Evolutionary conservation across 2,329 filamentous ascomycete species (phyloP), one percentile per base, ranked within the genome.

Genomic region (Monosporascus sp.): DNA sequence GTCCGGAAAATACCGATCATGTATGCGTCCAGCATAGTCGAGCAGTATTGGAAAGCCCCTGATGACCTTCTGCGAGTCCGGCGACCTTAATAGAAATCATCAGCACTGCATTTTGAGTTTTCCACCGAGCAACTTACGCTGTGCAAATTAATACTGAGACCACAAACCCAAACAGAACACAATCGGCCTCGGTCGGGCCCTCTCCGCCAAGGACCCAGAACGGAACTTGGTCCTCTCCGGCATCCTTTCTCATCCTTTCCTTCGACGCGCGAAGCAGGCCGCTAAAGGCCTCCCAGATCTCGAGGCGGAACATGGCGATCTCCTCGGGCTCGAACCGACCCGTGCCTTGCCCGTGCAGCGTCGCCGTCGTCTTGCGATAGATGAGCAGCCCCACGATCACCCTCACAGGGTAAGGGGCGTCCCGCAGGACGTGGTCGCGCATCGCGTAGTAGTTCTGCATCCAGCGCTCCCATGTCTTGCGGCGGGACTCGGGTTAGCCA

Each of bases 191-290:
- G 0, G 78, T 81, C 3, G 82, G 82, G 3, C 65, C 58, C 1
- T 73, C 59, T 0, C 79, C 76, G 1, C 80, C 82, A 14, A 85
- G 64, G 1, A 79, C 62, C 82, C 83, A 87, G 59, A 85, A 86
- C 5, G 77, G 75, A 7, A 65, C 60, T 14, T 11, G 31, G 1
- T 65, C 60, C 0, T 54, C 36, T 17, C 25, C 47, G 20, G 31
- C 5, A 17, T 47, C 22, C 9, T 31, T 31, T 2, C 50, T 48
- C 7, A 45, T 27, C 46, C 57, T 54, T 7, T 54, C 55, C 47
- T 68, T 69, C n/a, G 69, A 65, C 48, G 71, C 71, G 7, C 67
- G 60, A 3, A 83, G 60, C 44, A 82, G 54, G 0, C 64, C 74
- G 39, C 76, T 72, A 14, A 86, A 47, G n/a, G 62, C 69, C 50